Base-by-base conservation (phyloP, 2,329 filamentous ascomycete species). In the Blastomyces emzantsi region DNA sequence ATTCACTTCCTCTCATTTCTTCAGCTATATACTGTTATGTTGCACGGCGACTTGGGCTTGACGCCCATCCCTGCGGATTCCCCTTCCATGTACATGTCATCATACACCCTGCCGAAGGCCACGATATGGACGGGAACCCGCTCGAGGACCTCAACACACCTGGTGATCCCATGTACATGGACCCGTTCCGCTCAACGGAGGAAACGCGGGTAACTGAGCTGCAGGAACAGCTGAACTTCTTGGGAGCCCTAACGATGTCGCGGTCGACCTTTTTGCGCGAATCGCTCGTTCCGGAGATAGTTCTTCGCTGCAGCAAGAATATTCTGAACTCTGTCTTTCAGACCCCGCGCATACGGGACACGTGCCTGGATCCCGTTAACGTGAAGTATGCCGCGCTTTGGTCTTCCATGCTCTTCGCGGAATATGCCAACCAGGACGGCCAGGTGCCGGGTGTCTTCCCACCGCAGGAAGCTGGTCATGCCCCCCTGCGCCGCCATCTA, bases 71-170 rank as follows among this genome's bases (percentile, higher is more conserved):
- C 62, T 93, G 90, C 69, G 87, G 88, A 54, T 90, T 93, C 70
- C 91, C 93, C 3, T 89, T 86, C 67, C 92, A 97, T 72, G 90
- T 96, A 17, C 88, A 96, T 72, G 89, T 86, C 22, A 86, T 95
- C 61, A 85, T 97, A 15, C 81, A 84, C 60, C 83, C 89, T 5
- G 81, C 83, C 0, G 72, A 78, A 0, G 85, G 85, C 2, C 74
- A 83, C 69, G 85, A 86, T 41, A 76, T 92, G 60, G 84, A 91
- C 71, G 85, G 75, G 62, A 69, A 76, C 64, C 56, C 66, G 55
- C 63, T 75, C 15, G 63, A 67, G 43, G 63, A 61, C 19, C 54
- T 49, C 25, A 60, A 64, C 36, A 62, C 63, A 17, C 63, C 52
- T 28, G 74, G 74, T 8, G 79, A 82, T 64, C 79, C 81, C 57